These are phyloP conservation scores for Keithomyces neogunnii DNA, from an alignment of 2,329 filamentous ascomycete species.

Conservation along the genomic window DNA sequence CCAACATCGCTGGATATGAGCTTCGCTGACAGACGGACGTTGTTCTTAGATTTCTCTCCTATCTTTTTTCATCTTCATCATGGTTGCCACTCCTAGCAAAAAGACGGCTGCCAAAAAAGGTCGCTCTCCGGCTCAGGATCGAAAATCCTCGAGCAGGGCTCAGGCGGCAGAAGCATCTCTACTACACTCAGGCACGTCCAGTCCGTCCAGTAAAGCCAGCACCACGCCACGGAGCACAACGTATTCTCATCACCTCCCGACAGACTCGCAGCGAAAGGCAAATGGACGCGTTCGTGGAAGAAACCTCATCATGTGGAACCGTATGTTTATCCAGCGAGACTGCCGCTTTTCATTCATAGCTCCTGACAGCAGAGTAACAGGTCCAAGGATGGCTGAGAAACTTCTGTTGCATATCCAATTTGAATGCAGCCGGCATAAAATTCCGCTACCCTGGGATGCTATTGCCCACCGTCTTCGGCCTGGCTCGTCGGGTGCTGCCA, in stretches of 20 bases:
- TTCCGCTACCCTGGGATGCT: constrained; percentile 29
- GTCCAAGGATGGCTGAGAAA: constrained; percentile 38
- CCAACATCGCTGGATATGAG: neutral
- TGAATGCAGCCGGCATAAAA: constrained; percentile 23
- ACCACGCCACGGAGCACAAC: constrained; percentile 9
- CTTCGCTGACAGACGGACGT: neutral
- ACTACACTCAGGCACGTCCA: neutral
- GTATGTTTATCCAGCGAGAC: constrained; percentile 20
- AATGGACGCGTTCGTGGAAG: constrained; percentile 26
- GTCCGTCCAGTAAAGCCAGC: constrained; percentile 4
- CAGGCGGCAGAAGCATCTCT: constrained; percentile 6
- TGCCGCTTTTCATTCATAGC: neutral
- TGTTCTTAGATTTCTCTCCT: neutral
- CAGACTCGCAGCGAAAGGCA: constrained; percentile 14
- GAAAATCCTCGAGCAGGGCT: constrained; percentile 8
- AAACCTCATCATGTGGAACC: constrained; percentile 33
- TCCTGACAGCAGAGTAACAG: constrained; percentile 16
- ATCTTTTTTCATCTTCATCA: neutral
- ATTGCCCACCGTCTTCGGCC: constrained; percentile 33
- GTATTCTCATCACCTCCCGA: constrained; percentile 18
- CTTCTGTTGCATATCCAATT: constrained; percentile 31
- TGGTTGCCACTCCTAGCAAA: constrained; percentile 7
- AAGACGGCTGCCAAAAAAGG: constrained; percentile 11
- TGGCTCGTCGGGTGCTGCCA: constrained; percentile 29
- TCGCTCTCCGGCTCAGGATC: constrained; percentile 8